Percentiles rank a stretch among this genome's conserved stretches.
phyloP scores from a whole-genome alignment of 164 flowering plant species.

The Vitis riparia region DNA sequence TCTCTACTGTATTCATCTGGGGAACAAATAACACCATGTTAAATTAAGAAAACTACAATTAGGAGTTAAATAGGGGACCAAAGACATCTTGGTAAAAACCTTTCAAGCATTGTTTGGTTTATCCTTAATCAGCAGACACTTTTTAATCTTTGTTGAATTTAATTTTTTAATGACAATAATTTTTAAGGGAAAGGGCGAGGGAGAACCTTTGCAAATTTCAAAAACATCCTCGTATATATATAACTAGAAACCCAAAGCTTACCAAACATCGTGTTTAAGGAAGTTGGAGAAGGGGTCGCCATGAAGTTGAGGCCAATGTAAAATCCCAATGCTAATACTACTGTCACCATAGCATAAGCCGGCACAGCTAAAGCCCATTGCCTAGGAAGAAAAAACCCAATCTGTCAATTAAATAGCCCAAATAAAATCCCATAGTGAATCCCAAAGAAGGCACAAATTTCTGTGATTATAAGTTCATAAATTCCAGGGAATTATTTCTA shows the following conservation, averaged over 20 bases:
- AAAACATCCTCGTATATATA: background rate
- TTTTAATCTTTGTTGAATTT: no score
- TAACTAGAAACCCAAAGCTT: conserved; percentile 13
- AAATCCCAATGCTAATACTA: conserved; percentile 58
- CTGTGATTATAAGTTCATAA: no score
- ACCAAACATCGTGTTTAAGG: conserved; percentile 72
- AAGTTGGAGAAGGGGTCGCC: conserved; percentile 76
- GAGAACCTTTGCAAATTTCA: background rate
- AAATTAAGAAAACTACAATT: no score
- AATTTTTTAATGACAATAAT: no score
- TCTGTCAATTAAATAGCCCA: background rate
- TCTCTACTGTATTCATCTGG: conserved; percentile 81
- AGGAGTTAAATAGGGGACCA: no score
- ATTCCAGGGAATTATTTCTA: no score
- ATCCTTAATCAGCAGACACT: no score
- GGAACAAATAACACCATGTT: background rate
- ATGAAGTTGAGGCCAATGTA: conserved; percentile 83
- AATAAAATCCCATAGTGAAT: background rate
- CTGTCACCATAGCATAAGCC: conserved; percentile 58
- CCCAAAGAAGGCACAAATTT: background rate
- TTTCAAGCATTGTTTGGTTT: no score
- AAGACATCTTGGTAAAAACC: no score
- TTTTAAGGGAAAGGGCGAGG: background rate
- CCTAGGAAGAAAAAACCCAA: conserved; percentile 40
- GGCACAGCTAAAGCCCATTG: conserved; percentile 94